Conservation (phyloP, 116 monocot species). For the Cymodocea nodosa region DNA sequence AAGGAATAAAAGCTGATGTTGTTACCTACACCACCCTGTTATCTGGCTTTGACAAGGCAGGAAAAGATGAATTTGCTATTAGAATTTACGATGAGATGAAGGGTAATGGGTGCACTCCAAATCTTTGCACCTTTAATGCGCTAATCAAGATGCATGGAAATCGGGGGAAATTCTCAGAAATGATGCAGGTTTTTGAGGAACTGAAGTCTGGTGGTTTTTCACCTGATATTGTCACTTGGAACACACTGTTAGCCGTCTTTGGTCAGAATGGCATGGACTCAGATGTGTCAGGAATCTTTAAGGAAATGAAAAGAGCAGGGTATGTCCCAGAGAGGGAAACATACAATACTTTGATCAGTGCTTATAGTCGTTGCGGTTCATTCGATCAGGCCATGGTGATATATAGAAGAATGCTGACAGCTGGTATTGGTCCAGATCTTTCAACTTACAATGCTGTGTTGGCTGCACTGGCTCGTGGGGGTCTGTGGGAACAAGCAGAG, state of each 20-base stretch:
- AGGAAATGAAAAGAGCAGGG: slow-evolving; percentile 95
- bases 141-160: slow-evolving; percentile 92
- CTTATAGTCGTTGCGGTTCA: slow-evolving; percentile 84
- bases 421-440: slow-evolving; percentile 76
- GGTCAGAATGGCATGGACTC: slow-evolving; percentile 81
- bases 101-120: slow-evolving; percentile 47
- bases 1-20: slow-evolving; percentile 76
- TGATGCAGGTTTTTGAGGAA: slow-evolving; percentile 73
- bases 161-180: slow-evolving; percentile 57
- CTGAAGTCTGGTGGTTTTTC: slow-evolving; percentile 39
- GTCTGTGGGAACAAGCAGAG: slow-evolving; percentile 81
- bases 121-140: slow-evolving; percentile 86
- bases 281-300: slow-evolving; percentile 76
- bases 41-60: slow-evolving; percentile 85
- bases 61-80: slow-evolving; percentile 58
- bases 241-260: slow-evolving; percentile 72
- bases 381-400: slow-evolving; percentile 81
- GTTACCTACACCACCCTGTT: slow-evolving; percentile 77
- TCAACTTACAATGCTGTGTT: slow-evolving; percentile 89
- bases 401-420: slow-evolving; percentile 70
- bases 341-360: slow-evolving; percentile 82
- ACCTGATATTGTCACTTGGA: slow-evolving; percentile 90
- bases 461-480: slow-evolving; percentile 86
- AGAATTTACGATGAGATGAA: slow-evolving; percentile 61
- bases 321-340: slow-evolving; percentile 93